These are phyloP conservation scores for Albophoma yamanashiensis DNA, from an alignment of 2,329 filamentous ascomycete genomes.

Conservation along the genomic window DNA sequence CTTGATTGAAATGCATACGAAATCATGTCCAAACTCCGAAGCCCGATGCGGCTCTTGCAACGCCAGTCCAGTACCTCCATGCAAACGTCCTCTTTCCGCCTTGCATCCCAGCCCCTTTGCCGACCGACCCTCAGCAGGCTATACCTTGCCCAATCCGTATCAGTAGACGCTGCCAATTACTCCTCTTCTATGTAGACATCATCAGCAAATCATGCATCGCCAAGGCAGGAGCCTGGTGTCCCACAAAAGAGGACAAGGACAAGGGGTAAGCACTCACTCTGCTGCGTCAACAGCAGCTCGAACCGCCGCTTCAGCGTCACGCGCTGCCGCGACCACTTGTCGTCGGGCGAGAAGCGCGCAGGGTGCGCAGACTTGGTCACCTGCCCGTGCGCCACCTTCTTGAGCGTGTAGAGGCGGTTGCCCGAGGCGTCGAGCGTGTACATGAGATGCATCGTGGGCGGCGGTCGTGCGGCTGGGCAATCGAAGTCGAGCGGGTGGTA, in stretches of 20 bases:
- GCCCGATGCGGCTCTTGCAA: neutral
- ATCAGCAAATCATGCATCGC: neutral
- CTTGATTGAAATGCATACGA: constrained; percentile 4
- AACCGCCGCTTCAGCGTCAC: constrained; percentile 94
- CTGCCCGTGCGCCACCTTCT: constrained; percentile 74
- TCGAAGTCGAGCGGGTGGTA: constrained; percentile 4
- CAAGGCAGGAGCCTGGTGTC: neutral
- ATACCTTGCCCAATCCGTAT: neutral
- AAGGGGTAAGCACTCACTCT: constrained; percentile 28
- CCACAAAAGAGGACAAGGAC: too few species aligned
- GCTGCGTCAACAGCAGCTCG: constrained; percentile 76
- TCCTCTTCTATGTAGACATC: neutral
- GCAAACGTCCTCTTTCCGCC: neutral
- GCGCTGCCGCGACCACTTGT: constrained; percentile 96
- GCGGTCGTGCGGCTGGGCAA: neutral
- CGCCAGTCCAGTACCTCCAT: neutral
- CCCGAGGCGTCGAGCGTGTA: constrained; percentile 75
- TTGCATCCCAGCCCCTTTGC: too few species aligned
- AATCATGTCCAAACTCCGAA: neutral
- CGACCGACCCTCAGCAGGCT: neutral
- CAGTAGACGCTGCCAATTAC: neutral
- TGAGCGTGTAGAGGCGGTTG: constrained; percentile 89
- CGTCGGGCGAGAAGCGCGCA: constrained; percentile 92
- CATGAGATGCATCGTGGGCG: constrained; percentile 49
- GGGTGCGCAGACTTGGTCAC: constrained; percentile 96